phyloP scores from a whole-genome alignment of 2,329 filamentous ascomycete genomes.

The Magnaporthiopsis incrustans region DNA sequence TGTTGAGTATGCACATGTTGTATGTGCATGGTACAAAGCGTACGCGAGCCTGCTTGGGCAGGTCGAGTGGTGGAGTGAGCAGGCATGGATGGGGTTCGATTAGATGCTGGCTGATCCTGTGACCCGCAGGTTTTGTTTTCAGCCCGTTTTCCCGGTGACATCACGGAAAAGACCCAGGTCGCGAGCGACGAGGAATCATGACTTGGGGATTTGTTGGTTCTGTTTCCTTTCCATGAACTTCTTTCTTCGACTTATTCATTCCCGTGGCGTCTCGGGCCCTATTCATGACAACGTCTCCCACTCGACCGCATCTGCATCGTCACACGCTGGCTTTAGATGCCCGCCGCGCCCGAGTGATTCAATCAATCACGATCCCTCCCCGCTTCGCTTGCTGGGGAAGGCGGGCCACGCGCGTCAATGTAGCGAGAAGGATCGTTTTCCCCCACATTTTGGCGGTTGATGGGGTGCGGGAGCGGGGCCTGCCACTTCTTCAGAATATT shows the following conservation, averaged over 20 bases:
- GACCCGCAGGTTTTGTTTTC: too few species aligned
- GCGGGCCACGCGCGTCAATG: neutral
- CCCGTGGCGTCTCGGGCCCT: too few species aligned
- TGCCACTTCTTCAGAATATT: neutral
- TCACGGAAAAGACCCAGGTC: too few species aligned
- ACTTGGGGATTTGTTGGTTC: too few species aligned
- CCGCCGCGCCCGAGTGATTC: neutral
- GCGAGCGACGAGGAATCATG: too few species aligned
- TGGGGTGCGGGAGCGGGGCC: neutral
- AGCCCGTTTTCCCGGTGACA: too few species aligned
- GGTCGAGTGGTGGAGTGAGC: neutral
- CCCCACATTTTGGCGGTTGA: neutral
- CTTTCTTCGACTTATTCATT: too few species aligned
- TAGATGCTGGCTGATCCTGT: too few species aligned
- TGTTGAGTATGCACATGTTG: neutral
- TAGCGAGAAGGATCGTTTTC: neutral
- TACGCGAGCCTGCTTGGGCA: neutral
- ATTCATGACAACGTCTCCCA: neutral
- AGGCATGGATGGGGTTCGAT: neutral
- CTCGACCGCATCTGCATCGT: neutral
- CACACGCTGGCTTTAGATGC: too few species aligned
- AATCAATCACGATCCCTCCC: neutral
- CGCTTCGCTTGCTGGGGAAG: neutral
- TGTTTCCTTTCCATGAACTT: too few species aligned
- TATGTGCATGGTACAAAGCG: neutral